phyloP scores from a whole-genome alignment of 2,329 filamentous ascomycete species.

The Colletotrichum noveboracense region DNA sequence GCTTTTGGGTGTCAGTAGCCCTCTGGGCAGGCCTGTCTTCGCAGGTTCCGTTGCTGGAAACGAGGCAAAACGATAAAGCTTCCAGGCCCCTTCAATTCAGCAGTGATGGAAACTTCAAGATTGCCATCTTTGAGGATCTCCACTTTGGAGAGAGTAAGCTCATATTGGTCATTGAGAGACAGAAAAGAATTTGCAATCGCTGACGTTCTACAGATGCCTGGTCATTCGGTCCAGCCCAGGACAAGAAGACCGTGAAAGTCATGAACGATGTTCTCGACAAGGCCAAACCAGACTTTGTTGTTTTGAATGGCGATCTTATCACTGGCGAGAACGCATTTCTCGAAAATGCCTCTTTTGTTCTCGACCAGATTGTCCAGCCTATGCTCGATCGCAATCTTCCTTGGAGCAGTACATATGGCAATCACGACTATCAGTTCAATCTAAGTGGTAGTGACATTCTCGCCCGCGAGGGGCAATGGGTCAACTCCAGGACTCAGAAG shows the following conservation, averaged over 20 bases:
- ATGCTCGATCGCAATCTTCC: slow-evolving; percentile 58
- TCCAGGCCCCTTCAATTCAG: slow-evolving; percentile 38
- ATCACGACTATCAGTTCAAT: slow-evolving; percentile 70
- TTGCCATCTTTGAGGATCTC: slow-evolving; percentile 70
- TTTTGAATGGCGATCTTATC: slow-evolving; percentile 75
- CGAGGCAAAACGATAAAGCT: not conserved
- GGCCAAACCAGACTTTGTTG: slow-evolving; percentile 61
- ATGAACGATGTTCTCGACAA: slow-evolving; percentile 62
- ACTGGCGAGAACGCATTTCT: slow-evolving; percentile 68
- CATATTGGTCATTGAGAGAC: not conserved
- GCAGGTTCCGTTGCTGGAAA: not conserved
- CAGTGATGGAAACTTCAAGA: slow-evolving; percentile 52
- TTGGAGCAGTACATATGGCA: slow-evolving; percentile 75
- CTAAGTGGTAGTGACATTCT: slow-evolving; percentile 53
- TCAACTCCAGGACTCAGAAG: slow-evolving; percentile 40
- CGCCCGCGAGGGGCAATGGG: slow-evolving; percentile 42
- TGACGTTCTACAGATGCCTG: slow-evolving; percentile 40
- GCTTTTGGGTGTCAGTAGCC: not conserved
- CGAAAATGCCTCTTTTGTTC: slow-evolving; percentile 60
- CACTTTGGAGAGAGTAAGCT: slow-evolving; percentile 72
- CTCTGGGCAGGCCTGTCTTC: not conserved
- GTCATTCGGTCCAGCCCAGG: slow-evolving; percentile 55
- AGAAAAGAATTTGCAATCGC: not conserved
- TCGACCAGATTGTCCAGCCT: slow-evolving; percentile 65
- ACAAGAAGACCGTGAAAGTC: slow-evolving; percentile 60